Conservation (phyloP, 108 stramenopile genomes). For the Fistulifera pelliculosa region DNA sequence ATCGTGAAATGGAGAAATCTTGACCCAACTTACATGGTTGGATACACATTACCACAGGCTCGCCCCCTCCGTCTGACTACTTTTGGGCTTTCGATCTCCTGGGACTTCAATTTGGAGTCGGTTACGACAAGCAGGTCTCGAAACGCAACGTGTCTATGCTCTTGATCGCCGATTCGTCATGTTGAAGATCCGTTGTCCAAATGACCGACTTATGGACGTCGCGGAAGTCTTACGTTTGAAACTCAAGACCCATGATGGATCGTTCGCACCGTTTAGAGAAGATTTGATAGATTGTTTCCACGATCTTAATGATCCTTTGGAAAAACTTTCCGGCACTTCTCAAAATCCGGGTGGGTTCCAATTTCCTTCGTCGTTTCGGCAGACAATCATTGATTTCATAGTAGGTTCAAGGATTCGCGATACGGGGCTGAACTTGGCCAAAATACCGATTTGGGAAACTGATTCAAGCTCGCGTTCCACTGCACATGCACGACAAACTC, state of each 20-base stretch:
- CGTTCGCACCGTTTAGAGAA: conserved; percentile 74
- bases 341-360: conserved; percentile 36
- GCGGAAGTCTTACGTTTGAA: conserved; percentile 84
- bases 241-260: conserved; percentile 70
- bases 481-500: conserved; percentile 79
- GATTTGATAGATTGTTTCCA: conserved; percentile 48
- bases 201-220: conserved; percentile 81
- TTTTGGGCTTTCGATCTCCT: conserved; percentile 74
- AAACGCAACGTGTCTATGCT: conserved; percentile 69
- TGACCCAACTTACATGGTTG: conserved; percentile 31
- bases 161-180: conserved; percentile 73
- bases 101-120: conserved; percentile 91
- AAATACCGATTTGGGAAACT: conserved; percentile 65
- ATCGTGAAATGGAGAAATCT: conserved; percentile 29
- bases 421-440: conserved; percentile 81
- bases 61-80: conserved; percentile 76
- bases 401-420: conserved; percentile 81
- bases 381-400: conserved; percentile 86
- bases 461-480: conserved; percentile 66
- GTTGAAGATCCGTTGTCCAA: conserved; percentile 84
- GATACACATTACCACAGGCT: conserved; percentile 27
- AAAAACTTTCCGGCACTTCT: conserved; percentile 8
- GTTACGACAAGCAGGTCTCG: conserved; percentile 78
- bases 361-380: conserved; percentile 73
- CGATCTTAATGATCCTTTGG: conserved; percentile 41